Evolutionary conservation across 202 grass and related monocot species (phyloP).

Genomic region (Saccharum hybrid): DNA sequence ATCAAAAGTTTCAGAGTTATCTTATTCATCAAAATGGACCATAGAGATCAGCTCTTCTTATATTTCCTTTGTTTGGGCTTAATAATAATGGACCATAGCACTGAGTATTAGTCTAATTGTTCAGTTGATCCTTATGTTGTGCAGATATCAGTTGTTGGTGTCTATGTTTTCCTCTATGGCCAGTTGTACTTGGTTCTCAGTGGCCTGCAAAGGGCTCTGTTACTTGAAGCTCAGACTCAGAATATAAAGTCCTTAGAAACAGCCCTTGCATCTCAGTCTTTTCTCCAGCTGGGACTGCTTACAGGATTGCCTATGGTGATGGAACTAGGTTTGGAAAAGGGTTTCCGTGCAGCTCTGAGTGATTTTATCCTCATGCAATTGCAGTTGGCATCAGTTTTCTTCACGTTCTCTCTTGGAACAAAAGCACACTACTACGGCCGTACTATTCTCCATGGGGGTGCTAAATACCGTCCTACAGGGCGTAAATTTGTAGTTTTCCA

Average conservation of each 20-base stretch:
- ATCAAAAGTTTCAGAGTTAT: background rate
- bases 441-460: constrained; percentile 92
- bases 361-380: constrained; percentile 97
- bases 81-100: constrained; percentile 16
- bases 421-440: constrained; percentile 90
- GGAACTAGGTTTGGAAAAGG: constrained; percentile 91
- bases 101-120: constrained; percentile 38
- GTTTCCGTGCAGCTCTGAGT: constrained; percentile 72
- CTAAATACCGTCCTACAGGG: constrained; percentile 82
- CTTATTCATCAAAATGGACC: background rate
- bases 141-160: constrained; percentile 87
- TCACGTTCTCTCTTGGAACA: constrained; percentile 97
- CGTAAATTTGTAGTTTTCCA: constrained; percentile 95
- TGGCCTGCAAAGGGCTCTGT: constrained; percentile 69
- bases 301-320: constrained; percentile 98
- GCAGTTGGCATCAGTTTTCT: constrained; percentile 92
- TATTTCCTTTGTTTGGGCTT: constrained; percentile 10
- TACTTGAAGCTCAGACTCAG: constrained; percentile 67
- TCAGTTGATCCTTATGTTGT: constrained; percentile 40
- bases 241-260: constrained; percentile 94
- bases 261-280: constrained; percentile 97
- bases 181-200: constrained; percentile 96
- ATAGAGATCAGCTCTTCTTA: background rate
- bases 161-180: constrained; percentile 95
- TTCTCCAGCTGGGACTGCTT: constrained; percentile 90